phyloP scores from a whole-genome alignment of 1,284 basidiomycete species.

The Exobasidium cylindrosporum region DNA sequence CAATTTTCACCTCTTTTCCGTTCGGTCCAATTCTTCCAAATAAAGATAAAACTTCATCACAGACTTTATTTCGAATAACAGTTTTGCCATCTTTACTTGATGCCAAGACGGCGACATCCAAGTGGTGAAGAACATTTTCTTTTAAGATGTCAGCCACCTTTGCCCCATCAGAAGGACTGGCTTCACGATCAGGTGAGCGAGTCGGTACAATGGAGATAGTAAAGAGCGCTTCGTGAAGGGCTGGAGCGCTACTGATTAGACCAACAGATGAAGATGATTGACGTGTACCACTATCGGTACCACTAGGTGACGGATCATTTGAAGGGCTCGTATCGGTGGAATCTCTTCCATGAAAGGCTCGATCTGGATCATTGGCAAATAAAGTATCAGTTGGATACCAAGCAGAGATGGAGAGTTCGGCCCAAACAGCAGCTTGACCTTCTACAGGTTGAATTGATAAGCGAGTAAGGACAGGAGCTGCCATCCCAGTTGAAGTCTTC shows the following conservation, averaged over 20 bases:
- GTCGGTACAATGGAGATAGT: slow-evolving; percentile 35
- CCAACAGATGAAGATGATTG: neutral
- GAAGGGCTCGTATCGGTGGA: neutral
- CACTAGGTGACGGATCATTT: neutral
- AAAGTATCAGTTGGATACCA: slow-evolving; percentile 47
- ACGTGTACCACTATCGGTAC: neutral
- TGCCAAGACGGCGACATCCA: slow-evolving; percentile 40
- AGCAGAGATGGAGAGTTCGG: slow-evolving; percentile 42
- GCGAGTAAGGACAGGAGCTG: slow-evolving; percentile 25
- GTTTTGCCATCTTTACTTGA: slow-evolving; percentile 38
- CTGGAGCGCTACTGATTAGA: neutral
- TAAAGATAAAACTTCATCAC: slow-evolving; percentile 37
- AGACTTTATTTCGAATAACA: slow-evolving; percentile 40
- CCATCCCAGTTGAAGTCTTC: slow-evolving; percentile 30
- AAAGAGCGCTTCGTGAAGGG: slow-evolving; percentile 41
- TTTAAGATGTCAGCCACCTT: slow-evolving; percentile 26
- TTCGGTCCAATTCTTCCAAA: too few relatives aligned
- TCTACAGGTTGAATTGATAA: slow-evolving; percentile 33
- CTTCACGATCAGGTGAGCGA: neutral
- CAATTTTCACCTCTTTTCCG: slow-evolving; percentile 10
- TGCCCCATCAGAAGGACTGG: neutral
- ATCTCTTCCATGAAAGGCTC: neutral
- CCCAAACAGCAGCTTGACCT: slow-evolving; percentile 27
- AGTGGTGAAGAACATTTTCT: slow-evolving; percentile 33
- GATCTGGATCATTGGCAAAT: slow-evolving; percentile 16